Percentiles rank a stretch among this genome's conserved stretches.
phyloP scores from a whole-genome alignment of 441 rosid species.

The Adansonia rubrostipa region DNA sequence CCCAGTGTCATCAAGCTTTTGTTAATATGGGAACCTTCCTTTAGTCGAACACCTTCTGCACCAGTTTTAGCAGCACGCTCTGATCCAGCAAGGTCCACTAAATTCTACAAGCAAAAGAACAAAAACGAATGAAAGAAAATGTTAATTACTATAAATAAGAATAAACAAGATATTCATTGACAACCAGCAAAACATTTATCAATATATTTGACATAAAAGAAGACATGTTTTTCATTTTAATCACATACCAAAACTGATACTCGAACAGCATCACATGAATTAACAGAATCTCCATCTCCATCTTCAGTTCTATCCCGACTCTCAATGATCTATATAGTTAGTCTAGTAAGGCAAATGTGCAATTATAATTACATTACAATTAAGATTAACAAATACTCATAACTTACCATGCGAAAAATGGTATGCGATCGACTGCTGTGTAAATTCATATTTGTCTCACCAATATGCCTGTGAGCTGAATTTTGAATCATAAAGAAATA shows the following conservation, averaged over 20 bases:
- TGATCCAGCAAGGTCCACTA: constrained; percentile 99
- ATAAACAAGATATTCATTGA: neutral
- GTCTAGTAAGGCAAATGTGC: constrained; percentile 28
- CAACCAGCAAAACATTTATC: neutral
- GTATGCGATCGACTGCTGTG: constrained; percentile 97
- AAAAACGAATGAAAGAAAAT: constrained; percentile 24
- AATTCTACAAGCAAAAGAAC: constrained; percentile 53
- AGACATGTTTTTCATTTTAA: constrained; percentile 9
- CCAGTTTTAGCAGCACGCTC: constrained; percentile 99
- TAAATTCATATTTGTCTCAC: constrained; percentile 93
- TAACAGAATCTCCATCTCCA: constrained; percentile 45
- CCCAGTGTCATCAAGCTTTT: constrained; percentile 97
- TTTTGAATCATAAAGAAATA: constrained; percentile 16
- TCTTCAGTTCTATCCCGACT: constrained; percentile 85
- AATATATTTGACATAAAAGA: neutral
- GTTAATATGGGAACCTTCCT: constrained; percentile 97
- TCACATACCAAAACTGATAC: constrained; percentile 89
- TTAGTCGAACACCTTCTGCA: constrained; percentile 96
- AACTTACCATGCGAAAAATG: constrained; percentile 89
- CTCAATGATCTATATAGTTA: constrained; percentile 74
- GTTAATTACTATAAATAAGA: constrained; percentile 1
- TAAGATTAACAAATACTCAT: constrained; percentile 21
- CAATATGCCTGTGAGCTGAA: constrained; percentile 96
- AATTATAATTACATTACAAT: constrained; percentile 17
- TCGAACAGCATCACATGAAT: constrained; percentile 92